phyloP scores from a whole-genome alignment of 1,139 yeast species.

The Pichia sp. region DNA sequence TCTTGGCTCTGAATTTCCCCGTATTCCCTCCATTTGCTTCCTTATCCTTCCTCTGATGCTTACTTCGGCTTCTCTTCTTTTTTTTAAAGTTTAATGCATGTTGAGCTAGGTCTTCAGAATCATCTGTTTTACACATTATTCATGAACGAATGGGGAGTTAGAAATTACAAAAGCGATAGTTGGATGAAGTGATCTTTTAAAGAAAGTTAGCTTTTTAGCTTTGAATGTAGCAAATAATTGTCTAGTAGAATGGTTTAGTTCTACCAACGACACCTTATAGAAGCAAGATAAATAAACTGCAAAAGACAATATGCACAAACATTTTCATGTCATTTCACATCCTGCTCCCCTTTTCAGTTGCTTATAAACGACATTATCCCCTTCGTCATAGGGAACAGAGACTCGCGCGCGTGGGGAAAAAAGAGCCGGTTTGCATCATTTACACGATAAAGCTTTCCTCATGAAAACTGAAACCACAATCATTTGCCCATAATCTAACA shows the following conservation, averaged over 20 bases:
- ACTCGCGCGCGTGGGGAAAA: neutral
- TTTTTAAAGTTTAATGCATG: neutral
- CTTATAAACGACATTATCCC: neutral
- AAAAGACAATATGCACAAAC: neutral
- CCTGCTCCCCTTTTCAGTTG: neutral
- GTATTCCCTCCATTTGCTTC: neutral
- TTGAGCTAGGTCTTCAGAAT: neutral
- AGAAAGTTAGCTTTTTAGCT: neutral
- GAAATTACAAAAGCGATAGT: neutral
- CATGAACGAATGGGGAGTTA: neutral
- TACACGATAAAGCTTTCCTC: slow-evolving; percentile 77
- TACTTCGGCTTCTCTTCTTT: neutral
- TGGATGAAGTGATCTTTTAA: neutral
- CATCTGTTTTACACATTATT: neutral
- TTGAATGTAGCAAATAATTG: neutral
- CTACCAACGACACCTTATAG: neutral
- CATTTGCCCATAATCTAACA: slow-evolving; percentile 76
- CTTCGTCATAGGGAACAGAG: neutral
- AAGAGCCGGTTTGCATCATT: neutral
- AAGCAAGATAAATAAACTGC: neutral
- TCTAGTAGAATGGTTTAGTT: neutral
- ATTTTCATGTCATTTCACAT: neutral
- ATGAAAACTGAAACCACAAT: slow-evolving; percentile 79
- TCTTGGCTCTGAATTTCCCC: neutral
- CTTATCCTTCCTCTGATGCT: neutral